A percentile compares a stretch with the other conserved stretches of the same genome.
phyloP scores from a whole-genome alignment of 108 stramenopile genomes.

The Fistulifera solaris region DNA sequence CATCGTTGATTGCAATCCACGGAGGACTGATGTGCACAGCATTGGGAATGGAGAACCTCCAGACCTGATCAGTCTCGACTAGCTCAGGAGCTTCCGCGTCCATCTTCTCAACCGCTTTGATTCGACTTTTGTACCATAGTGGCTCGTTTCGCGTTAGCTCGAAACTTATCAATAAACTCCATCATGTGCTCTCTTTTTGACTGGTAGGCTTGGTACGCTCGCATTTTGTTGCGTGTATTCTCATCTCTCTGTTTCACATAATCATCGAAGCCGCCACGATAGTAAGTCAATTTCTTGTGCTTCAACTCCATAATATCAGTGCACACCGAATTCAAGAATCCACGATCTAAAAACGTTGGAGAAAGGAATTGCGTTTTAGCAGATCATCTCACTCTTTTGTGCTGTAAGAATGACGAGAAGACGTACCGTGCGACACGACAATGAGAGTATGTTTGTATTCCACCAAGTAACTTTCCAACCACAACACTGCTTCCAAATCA shows the following conservation, averaged over 20 bases:
- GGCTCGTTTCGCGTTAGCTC: conserved; percentile 92
- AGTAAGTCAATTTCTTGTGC: conserved; percentile 75
- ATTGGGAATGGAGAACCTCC: conserved; percentile 86
- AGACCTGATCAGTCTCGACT: conserved; percentile 59
- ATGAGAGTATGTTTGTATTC: conserved; percentile 86
- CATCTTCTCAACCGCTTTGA: conserved; percentile 97
- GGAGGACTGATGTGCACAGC: conserved; percentile 88
- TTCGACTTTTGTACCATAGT: conserved; percentile 94
- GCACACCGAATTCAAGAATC: conserved; percentile 90
- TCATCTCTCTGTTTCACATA: conserved; percentile 86
- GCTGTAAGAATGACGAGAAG: too few species aligned
- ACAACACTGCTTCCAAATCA: conserved; percentile 93
- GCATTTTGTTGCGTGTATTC: conserved; percentile 68
- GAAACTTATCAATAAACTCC: conserved; percentile 97
- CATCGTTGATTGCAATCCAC: conserved; percentile 91
- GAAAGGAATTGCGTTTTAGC: too few species aligned
- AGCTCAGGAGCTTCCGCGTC: conserved; percentile 83
- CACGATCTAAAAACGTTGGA: conserved; percentile 61
- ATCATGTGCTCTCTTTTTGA: conserved; percentile 95
- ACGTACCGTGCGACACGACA: conserved; percentile 71
- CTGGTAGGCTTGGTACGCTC: conserved; percentile 89
- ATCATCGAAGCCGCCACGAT: conserved; percentile 93
- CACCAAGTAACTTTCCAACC: conserved; percentile 86
- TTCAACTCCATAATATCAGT: conserved; percentile 88
- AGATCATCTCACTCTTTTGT: too few species aligned